Evolutionary conservation across 129 eudicot genomes (phyloP), one percentile per base, ranked within the genome.

Genomic region (Pittosporum tobira): DNA sequence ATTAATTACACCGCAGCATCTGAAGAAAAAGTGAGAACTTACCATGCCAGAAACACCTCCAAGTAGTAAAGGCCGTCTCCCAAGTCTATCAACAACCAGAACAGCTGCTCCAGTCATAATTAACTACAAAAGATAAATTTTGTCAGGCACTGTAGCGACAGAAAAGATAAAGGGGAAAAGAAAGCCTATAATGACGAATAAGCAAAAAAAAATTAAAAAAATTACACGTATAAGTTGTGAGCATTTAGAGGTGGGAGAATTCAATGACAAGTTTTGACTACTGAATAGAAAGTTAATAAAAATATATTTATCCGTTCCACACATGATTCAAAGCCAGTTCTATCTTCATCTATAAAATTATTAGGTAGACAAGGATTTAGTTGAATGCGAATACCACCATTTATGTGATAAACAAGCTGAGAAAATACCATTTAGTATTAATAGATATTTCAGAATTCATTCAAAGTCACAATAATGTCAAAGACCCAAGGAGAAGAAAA

Each of bases 11-110:
- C 19, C 13, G 19, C 30, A 4, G 24, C 20, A 5, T n/a, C 24
- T 8, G 4, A 6, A 59, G 9, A 15, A 12, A 29, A 56, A 22
- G 47, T 16, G n/a, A 25, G 52, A 18, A 13, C 84, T 80, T 77
- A 85, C 97, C 71, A 91, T 81, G 55, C 94, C 98, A 53, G 98
- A 85, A 56, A 91, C 98, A 25, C 98, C 98, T 22, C 94, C 95
- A 70, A 91, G 81, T 30, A 91, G 84, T 71, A 91, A 70, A 62
- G 98, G 98, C 69, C 98, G 81, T 78, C 98, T 83, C 48, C 98
- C 98, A 65, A 91, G 75, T 74, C 65, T 91, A 81, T 91, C 98
- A 58, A 91, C 95, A 52, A 78, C 84, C 71, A 78, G 26, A 43
- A 91, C 98, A 51, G 98, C 94, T 7, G 71, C 76, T 59, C 94